phyloP scores from a whole-genome alignment of 2,329 filamentous ascomycete species.

The Fusarium sp. region DNA sequence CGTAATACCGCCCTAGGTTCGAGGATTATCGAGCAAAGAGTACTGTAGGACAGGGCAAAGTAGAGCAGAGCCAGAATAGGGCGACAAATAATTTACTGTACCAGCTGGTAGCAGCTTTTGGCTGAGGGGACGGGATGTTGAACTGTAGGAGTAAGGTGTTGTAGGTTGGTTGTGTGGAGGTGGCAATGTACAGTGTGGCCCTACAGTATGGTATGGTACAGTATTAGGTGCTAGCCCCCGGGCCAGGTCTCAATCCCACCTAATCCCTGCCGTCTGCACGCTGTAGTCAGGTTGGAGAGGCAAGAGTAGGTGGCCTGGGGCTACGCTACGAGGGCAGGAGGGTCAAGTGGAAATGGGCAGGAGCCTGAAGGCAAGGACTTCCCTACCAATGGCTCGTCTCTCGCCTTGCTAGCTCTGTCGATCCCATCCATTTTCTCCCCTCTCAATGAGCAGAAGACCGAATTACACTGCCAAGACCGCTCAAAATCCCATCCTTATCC shows the following conservation, averaged over 20 bases:
- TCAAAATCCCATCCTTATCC: constrained; percentile 37
- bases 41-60: constrained; percentile 2
- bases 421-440: constrained; percentile 24
- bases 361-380: constrained; percentile 23
- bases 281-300: neutral
- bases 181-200: constrained; percentile 47
- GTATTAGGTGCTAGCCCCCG: neutral
- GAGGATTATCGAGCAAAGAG: constrained; percentile 7
- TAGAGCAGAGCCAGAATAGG: constrained; percentile 2
- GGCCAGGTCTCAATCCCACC: neutral
- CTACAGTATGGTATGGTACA: neutral
- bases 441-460: constrained; percentile 19
- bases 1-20: constrained; percentile 2
- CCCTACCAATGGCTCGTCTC: constrained; percentile 20
- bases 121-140: constrained; percentile 9
- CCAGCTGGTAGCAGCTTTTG: constrained; percentile 18
- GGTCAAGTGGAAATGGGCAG: constrained; percentile 25
- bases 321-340: constrained; percentile 4
- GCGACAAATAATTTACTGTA: constrained; percentile 8
- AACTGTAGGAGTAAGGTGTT: constrained; percentile 10
- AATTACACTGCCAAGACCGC: constrained; percentile 12
- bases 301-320: neutral
- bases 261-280: neutral
- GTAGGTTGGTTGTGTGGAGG: constrained; percentile 39
- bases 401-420: constrained; percentile 28